Evolutionary conservation across 495 filamentous ascomycete species (phyloP).

Genomic region (Beverwykella pulmonaria): DNA sequence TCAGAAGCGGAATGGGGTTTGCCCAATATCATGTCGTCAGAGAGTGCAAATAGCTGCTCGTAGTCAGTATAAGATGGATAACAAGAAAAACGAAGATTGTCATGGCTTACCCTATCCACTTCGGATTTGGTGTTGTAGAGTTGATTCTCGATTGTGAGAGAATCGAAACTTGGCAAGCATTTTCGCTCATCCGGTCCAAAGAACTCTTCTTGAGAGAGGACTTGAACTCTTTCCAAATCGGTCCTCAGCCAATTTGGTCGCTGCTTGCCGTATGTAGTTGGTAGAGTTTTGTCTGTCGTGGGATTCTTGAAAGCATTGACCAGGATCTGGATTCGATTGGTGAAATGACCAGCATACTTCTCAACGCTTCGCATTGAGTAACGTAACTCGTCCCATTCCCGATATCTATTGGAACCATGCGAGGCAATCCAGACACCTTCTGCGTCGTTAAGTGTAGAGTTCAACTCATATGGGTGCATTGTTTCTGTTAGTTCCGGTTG

Average conservation of each 20-base stretch:
- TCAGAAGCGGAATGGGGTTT: conserved; percentile 49
- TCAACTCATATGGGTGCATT: conserved; percentile 46
- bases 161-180: conserved; percentile 52
- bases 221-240: conserved; percentile 44
- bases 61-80: conserved; percentile 25
- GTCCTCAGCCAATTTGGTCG: conserved; percentile 46
- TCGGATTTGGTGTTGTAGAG: conserved; percentile 43
- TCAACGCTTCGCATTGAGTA: conserved; percentile 51
- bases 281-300: not conserved
- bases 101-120: conserved; percentile 27
- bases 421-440: conserved; percentile 49
- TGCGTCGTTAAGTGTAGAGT: conserved; percentile 49
- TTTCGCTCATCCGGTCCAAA: conserved; percentile 46
- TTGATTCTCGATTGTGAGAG: conserved; percentile 51
- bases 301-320: conserved; percentile 47
- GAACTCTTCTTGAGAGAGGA: conserved; percentile 50
- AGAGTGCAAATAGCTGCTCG: conserved; percentile 48
- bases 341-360: conserved; percentile 46
- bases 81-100: not conserved
- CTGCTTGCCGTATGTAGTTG: conserved; percentile 40
- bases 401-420: conserved; percentile 50
- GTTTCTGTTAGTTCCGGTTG: conserved; percentile 45
- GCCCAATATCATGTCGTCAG: conserved; percentile 52
- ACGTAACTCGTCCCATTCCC: conserved; percentile 51
- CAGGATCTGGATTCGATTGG: conserved; percentile 51